phyloP scores from a whole-genome alignment of 495 filamentous ascomycete genomes.

The Penicillium argentinense region DNA sequence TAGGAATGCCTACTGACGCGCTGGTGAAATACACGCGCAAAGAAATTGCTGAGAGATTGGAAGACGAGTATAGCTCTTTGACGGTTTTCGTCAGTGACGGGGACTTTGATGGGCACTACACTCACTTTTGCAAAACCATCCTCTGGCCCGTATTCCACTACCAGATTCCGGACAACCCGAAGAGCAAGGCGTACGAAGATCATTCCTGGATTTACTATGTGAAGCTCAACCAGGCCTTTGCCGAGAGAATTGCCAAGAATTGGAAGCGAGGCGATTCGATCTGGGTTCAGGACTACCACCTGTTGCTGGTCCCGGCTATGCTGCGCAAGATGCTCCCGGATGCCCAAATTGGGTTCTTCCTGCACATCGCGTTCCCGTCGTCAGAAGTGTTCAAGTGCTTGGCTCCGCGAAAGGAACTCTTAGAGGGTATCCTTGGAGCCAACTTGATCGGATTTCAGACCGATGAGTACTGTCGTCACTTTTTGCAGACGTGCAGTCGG shows the following conservation, averaged over 20 bases:
- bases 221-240: conserved; percentile 85
- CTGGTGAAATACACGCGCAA: conserved; percentile 67
- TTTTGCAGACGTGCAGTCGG: conserved; percentile 89
- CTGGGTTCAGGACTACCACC: conserved; percentile 94
- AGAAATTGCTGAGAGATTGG: conserved; percentile 75
- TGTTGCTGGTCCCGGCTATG: conserved; percentile 90
- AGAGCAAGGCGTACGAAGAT: conserved; percentile 95
- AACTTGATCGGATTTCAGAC: conserved; percentile 93
- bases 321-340: conserved; percentile 81
- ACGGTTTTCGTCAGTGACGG: conserved; percentile 81
- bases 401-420: conserved; percentile 75
- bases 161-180: conserved; percentile 92
- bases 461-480: conserved; percentile 87
- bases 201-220: conserved; percentile 95
- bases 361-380: conserved; percentile 92
- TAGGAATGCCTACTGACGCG: conserved; percentile 88
- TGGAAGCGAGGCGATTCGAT: conserved; percentile 90
- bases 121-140: conserved; percentile 89
- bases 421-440: conserved; percentile 87
- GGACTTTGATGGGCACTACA: conserved; percentile 90
- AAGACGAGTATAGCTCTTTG: conserved; percentile 76
- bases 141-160: conserved; percentile 94
- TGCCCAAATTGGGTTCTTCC: conserved; percentile 90
- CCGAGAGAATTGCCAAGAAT: conserved; percentile 80
- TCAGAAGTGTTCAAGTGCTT: conserved; percentile 93